These are phyloP conservation scores for Prunella vulgaris DNA, from an alignment of 257 asterid genomes.

Conservation along the genomic window DNA sequence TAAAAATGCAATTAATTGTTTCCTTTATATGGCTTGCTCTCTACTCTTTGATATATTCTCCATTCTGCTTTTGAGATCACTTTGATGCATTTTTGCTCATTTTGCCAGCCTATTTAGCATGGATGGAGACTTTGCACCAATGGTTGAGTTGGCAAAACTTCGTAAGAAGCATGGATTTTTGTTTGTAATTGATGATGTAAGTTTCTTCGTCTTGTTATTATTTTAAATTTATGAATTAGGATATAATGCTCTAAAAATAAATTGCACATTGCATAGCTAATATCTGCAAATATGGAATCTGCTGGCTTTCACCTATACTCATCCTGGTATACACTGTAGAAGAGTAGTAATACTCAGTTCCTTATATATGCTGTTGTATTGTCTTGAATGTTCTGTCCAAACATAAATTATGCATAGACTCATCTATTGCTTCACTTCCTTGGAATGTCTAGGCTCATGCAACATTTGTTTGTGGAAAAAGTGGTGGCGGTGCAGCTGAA, in stretches of 20 bases:
- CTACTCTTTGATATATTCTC: conserved; percentile 10
- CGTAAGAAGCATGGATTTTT: conserved; percentile 87
- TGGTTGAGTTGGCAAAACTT: conserved; percentile 75
- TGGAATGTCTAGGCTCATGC: conserved; percentile 71
- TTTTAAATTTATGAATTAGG: conserved; percentile 1
- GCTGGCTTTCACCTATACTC: conserved; percentile 1
- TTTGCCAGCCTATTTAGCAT: conserved; percentile 83
- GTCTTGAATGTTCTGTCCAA: background rate
- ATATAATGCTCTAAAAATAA: background rate
- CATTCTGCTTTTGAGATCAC: background rate
- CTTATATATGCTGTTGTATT: conserved; percentile 2
- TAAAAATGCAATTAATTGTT: background rate
- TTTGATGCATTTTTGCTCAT: conserved; percentile 16
- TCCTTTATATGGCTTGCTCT: background rate
- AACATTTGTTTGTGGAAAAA: conserved; percentile 85
- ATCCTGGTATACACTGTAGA: background rate
- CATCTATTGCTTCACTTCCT: conserved; percentile 17
- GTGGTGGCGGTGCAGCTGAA: conserved; percentile 96
- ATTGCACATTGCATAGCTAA: background rate
- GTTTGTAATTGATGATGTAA: conserved; percentile 94
- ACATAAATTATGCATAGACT: background rate
- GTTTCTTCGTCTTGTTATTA: conserved; percentile 25
- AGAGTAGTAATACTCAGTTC: background rate
- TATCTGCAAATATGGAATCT: background rate
- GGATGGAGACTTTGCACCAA: conserved; percentile 99